These are phyloP conservation scores for Erodium maritimum DNA, from an alignment of 345 rosid genomes.

Conservation along the genomic window DNA sequence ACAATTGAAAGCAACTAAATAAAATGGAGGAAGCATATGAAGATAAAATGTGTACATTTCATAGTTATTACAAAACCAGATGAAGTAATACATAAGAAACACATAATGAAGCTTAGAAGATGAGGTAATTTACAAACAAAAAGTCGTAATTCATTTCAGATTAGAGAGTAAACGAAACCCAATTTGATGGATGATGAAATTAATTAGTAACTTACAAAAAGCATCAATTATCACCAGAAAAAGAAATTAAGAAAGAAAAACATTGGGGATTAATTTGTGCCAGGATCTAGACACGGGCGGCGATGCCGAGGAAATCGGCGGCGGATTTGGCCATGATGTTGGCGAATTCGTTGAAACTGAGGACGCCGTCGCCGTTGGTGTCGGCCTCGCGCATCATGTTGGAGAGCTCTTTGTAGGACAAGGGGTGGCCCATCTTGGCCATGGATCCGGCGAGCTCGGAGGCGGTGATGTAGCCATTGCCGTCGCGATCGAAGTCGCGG, in stretches of 20 bases:
- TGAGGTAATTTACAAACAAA: too few relatives aligned
- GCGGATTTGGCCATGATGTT: constrained; percentile 77
- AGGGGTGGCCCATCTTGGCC: constrained; percentile 36
- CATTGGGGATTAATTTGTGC: too few relatives aligned
- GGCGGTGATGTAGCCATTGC: constrained; percentile 35
- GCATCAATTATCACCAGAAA: too few relatives aligned
- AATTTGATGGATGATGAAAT: not conserved
- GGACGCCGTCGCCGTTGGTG: constrained; percentile 78
- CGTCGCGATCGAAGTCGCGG: constrained; percentile 33
- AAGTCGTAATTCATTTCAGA: not conserved
- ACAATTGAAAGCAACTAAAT: too few relatives aligned
- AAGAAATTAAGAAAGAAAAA: not conserved
- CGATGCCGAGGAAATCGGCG: constrained; percentile 60
- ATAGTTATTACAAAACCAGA: too few relatives aligned
- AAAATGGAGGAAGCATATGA: too few relatives aligned
- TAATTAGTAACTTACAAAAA: too few relatives aligned
- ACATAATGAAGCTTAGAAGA: too few relatives aligned
- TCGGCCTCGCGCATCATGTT: constrained; percentile 91
- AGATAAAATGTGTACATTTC: too few relatives aligned
- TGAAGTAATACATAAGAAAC: too few relatives aligned
- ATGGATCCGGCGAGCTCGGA: constrained; percentile 36
- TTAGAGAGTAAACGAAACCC: not conserved
- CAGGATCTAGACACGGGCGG: not conserved
- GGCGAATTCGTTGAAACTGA: constrained; percentile 73
- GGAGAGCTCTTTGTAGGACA: constrained; percentile 35